Evolutionary conservation across 371 early-diverging fungal species (phyloP).

Genomic region (Circinella umbellata): DNA sequence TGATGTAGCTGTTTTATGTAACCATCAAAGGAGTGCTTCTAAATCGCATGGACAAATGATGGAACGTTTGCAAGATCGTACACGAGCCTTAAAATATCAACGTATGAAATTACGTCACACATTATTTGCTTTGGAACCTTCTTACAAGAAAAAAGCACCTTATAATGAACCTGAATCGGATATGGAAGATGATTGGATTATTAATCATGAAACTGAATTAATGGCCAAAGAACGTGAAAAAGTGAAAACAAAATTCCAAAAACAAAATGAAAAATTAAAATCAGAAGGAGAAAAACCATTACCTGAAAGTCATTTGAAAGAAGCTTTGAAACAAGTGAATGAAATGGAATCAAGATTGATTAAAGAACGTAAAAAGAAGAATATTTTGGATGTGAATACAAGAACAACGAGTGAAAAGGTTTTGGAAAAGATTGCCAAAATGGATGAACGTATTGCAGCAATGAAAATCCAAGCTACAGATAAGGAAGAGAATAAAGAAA

Average conservation of each 20-base stretch:
- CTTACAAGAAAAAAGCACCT: constrained; percentile 76
- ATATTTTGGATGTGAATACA: constrained; percentile 40
- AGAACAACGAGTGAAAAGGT: constrained; percentile 64
- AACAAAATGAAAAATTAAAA: constrained; percentile 72
- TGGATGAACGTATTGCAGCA: constrained; percentile 72
- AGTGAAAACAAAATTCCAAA: constrained; percentile 65
- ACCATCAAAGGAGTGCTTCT: constrained; percentile 92
- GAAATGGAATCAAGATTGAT: constrained; percentile 47
- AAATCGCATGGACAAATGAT: constrained; percentile 84
- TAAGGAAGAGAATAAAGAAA: constrained; percentile 96
- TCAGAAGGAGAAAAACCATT: constrained; percentile 58
- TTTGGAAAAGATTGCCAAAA: constrained; percentile 63
- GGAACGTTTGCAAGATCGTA: constrained; percentile 80
- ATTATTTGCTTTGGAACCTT: constrained; percentile 74
- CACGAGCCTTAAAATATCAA: constrained; percentile 86
- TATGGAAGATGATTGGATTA: constrained; percentile 84
- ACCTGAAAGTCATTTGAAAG: constrained; percentile 59
- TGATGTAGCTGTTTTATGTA: constrained; percentile 95
- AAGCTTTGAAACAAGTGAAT: constrained; percentile 59
- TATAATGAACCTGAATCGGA: constrained; percentile 74
- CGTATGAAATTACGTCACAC: constrained; percentile 69
- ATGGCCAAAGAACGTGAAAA: constrained; percentile 68
- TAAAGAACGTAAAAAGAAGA: constrained; percentile 57
- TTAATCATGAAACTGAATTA: constrained; percentile 56
- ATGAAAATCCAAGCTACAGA: constrained; percentile 73